Evolutionary conservation across 2,329 filamentous ascomycete genomes (phyloP), one percentile per base, ranked within the genome.

Genomic region (Zarea fungicola): DNA sequence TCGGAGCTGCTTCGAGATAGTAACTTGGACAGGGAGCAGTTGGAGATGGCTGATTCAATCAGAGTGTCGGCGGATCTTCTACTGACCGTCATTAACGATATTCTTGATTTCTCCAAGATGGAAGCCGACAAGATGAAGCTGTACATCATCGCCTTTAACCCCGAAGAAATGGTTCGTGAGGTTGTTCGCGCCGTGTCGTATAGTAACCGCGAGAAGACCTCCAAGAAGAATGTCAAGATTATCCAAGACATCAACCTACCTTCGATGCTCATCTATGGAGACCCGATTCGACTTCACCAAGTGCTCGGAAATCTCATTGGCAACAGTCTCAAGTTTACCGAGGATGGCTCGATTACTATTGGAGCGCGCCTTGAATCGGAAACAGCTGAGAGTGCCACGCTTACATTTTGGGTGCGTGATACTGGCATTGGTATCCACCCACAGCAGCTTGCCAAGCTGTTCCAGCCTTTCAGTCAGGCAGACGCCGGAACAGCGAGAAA

Each of bases 251-350:
- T 96, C 61, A 84, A 81, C 44, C 64, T 85, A 32, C 81, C 91
- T 13, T 81, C 92, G 1, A 84, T 96, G 70, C 72, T 85, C 37
- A 82, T 83, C 54, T 80, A 79, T 48, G 82, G 82, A 13, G 82
- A 85, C 53, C 81, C 82, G 0, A 83, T 84, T 50, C 77, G 82
- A 26, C 70, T 85, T 18, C 81, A 85, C 54, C 82, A 85, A 62
- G 81, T 85, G 1, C 70, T 85, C 4, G 87, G 88, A 56, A 96
- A 96, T 60, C 77, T 96, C 22, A 86, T 96, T 36, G 87, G 87
- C 54, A 96, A 96, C 70, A 92, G 87, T 61, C 85, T 96, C 66
- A 96, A 96, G 63, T 96, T 96, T 62, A 96, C 91, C 0, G 87
- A 91, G 50, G 79, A 85, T 50, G 91, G 91, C 1, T 87, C 85